Conservation (phyloP, 192 early-diverging fungal species). For the Cladochytrium replicatum region DNA sequence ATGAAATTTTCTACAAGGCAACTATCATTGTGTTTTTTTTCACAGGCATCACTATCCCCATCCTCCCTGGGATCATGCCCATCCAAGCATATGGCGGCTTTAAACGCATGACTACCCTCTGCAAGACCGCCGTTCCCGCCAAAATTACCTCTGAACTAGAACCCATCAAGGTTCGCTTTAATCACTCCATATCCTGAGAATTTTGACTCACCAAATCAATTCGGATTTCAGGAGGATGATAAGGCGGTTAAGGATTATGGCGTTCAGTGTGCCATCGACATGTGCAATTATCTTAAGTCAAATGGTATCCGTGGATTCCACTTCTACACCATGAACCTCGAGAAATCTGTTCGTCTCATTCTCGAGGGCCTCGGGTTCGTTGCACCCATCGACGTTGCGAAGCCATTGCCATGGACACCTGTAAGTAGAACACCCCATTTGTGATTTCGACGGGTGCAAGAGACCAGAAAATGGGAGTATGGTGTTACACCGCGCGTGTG, state of each 20-base stretch:
- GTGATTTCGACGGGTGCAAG: not conserved
- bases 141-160: constrained; percentile 76
- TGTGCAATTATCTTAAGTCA: constrained; percentile 64
- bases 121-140: constrained; percentile 80
- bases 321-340: constrained; percentile 91
- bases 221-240: constrained; percentile 65
- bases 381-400: constrained; percentile 54
- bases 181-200: not conserved
- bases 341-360: constrained; percentile 75
- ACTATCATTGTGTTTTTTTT: not conserved
- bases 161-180: constrained; percentile 61
- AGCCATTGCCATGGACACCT: constrained; percentile 73
- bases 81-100: constrained; percentile 92
- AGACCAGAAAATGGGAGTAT: not conserved
- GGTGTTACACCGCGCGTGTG: not conserved
- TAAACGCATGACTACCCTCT: constrained; percentile 81
- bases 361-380: constrained; percentile 77
- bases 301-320: constrained; percentile 73
- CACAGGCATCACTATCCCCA: constrained; percentile 38
- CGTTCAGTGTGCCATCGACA: constrained; percentile 71
- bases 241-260: constrained; percentile 94
- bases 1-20: not conserved
- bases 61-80: constrained; percentile 94
- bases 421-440: constrained; percentile 31
- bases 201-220: too few relatives aligned